Base-by-base conservation (phyloP, 2,329 filamentous ascomycete species). In the Phyllosticta paracitricarpa region DNA sequence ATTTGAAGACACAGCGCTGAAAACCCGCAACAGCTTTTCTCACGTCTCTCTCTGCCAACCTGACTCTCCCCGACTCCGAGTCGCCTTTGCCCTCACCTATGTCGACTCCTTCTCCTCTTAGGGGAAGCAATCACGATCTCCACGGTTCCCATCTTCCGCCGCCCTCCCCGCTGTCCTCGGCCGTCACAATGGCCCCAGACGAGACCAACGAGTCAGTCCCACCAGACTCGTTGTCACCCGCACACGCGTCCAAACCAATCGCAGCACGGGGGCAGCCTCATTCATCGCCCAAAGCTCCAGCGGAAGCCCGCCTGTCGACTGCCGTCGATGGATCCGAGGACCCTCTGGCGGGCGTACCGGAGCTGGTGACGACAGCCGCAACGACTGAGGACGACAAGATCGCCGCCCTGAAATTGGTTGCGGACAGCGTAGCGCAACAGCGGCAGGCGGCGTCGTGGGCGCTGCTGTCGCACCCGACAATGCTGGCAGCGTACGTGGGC, bases 381-480 rank as follows among this genome's bases (percentile, higher is more conserved):
- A 71, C 71, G 57, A 68, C 72, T 57, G 76, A 83, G 57, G 71
- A 79, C 58, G 87, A 91, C 71, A 85, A 87, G 70, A 76, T 85
- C 64, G 81, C 84, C 61, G 86, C 87, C 19, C 79, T 96, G 58
- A 82, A 83, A 64, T 82, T 96, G 22, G 81, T 96, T 51, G 87
- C 90, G 63, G 89, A 93, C 74, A 90, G 87, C 62, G 83, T 95
- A 57, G 89, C 89, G 40, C 88, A 96, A 75, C 91, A 94, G 78
- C 85, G 88, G 64, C 86, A 90, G 70, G 76, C 81, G 8, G 84
- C 89, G 22, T 83, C 85, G 52, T 76, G 78, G 60, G 77, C 83
- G 64, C 77, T 94, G 56, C 68, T 75, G 61, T 70, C 65, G 69
- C 73, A 63, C 72, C 73, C 10, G n/a, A 68, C 76, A 4, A 69